Evolutionary conservation across 306 rosid species (phyloP), one percentile per base, ranked within the genome.

Genomic region (Malus fusca): DNA sequence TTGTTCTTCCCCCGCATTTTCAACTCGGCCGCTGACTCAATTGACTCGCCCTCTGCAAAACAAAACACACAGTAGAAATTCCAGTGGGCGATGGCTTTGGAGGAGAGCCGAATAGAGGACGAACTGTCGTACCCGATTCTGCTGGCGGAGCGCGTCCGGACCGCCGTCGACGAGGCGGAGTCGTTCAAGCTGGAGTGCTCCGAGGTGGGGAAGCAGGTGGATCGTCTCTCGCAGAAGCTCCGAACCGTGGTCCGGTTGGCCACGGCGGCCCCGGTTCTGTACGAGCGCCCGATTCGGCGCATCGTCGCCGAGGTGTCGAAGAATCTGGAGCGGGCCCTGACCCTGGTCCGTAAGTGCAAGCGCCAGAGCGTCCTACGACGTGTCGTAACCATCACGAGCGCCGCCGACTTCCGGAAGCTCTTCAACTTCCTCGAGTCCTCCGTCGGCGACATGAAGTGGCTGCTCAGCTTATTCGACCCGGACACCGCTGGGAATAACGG

Each of bases 361-460:
- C 88, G 90, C 67, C 88, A 76, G 35, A 85, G 90, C 82, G 72
- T 89, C 44, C 85, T 91, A 44, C 90, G 87, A 25, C 87, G 95
- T 33, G 89, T 91, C 11, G 88, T 91, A 0, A 83, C 78, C 66
- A 91, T 89, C 83, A 89, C 89, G 4, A 25, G 75, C 83, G 87
- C 81, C 53, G 72, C 94, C 11, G 94, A 89, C 13, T 89, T 89
- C 66, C 89, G 88, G 2, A 88, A 83, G 48, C 84, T 89, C 19
- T 30, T 79, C 2, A 52, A 0, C 46, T 37, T 78, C 55, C 88
- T 91, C 0, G 94, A 86, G 1, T 87, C 94, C 28, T 89, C 97
- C 26, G 78, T 83, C 2, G 97, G 97, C 4, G 97, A 91, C 83
- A 83, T 91, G 92, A 84, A 43, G 63, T 91, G 97, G 97, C 87